Evolutionary conservation across 169 alveolate genomes (phyloP).

Genomic region (Cyclospora cayetanensis): DNA sequence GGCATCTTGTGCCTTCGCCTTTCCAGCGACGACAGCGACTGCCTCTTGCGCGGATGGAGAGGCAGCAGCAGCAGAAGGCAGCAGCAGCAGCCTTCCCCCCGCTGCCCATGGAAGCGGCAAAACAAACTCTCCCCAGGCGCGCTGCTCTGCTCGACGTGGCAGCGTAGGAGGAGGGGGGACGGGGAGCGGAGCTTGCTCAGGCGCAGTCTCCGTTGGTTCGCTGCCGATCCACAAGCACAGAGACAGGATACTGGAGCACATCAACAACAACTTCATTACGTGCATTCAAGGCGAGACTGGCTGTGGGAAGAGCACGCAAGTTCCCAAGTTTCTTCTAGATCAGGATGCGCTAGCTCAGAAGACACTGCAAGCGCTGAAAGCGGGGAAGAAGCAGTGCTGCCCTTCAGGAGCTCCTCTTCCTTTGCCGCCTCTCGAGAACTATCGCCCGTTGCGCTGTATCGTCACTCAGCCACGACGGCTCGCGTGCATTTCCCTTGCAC

Average conservation of each 20-base stretch:
- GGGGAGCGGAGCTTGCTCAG: not conserved
- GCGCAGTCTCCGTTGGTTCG: slow-evolving; percentile 34
- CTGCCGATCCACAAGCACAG: slow-evolving; percentile 72
- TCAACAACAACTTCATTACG: slow-evolving; percentile 63
- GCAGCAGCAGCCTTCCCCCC: not conserved
- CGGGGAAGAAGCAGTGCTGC: not conserved
- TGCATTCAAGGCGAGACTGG: slow-evolving; percentile 75
- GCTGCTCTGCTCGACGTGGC: not conserved
- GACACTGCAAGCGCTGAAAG: not conserved
- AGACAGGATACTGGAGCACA: slow-evolving; percentile 58
- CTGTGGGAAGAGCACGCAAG: slow-evolving; percentile 75
- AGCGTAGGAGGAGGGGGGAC: not conserved
- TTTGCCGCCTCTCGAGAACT: slow-evolving; percentile 1
- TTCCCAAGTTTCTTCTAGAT: slow-evolving; percentile 70
- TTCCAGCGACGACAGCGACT: too few species aligned
- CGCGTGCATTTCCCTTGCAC: slow-evolving; percentile 74
- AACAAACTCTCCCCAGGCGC: not conserved
- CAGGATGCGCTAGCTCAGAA: slow-evolving; percentile 31
- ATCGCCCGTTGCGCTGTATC: slow-evolving; percentile 40
- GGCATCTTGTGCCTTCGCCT: too few species aligned
- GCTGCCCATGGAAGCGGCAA: not conserved
- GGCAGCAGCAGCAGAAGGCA: not conserved
- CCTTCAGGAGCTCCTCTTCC: not conserved
- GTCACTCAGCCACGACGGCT: slow-evolving; percentile 77
- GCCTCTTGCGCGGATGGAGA: not conserved